These are phyloP conservation scores for Mucor mucedo DNA, from an alignment of 371 early-diverging fungal genomes.

Conservation along the genomic window DNA sequence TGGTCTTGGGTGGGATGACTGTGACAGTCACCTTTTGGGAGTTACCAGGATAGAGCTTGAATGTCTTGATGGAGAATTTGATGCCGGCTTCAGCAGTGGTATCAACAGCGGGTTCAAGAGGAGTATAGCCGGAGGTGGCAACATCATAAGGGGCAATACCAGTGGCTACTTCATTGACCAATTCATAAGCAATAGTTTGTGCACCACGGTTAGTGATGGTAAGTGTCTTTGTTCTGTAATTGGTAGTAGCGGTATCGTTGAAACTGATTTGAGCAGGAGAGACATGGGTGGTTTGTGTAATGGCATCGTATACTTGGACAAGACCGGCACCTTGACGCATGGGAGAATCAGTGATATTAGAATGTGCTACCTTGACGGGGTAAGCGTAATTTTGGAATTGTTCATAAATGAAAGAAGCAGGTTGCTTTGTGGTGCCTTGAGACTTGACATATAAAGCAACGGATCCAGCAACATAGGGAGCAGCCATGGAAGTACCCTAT, in stretches of 20 bases:
- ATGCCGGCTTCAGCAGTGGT: constrained; percentile 42
- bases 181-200: constrained; percentile 47
- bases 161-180: constrained; percentile 37
- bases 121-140: constrained; percentile 10
- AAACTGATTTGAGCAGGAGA: constrained; percentile 66
- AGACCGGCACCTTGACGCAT: constrained; percentile 77
- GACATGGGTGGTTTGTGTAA: constrained; percentile 50
- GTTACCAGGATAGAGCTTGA: constrained; percentile 64
- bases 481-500: constrained; percentile 70
- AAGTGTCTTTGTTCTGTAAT: constrained; percentile 37
- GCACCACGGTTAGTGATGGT: constrained; percentile 59
- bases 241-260: constrained; percentile 59
- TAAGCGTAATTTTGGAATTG: constrained; percentile 61
- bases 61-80: constrained; percentile 66
- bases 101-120: constrained; percentile 7
- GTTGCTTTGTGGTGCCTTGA: constrained; percentile 24
- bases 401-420: constrained; percentile 25
- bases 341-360: constrained; percentile 32
- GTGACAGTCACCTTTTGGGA: constrained; percentile 38
- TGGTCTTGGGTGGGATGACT: constrained; percentile 43
- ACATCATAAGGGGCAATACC: constrained; percentile 40
- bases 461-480: constrained; percentile 74
- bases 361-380: constrained; percentile 2
- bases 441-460: constrained; percentile 64
- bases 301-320: constrained; percentile 66